Percentiles rank a stretch among this genome's conserved stretches.
Conservation (phyloP, 495 filamentous ascomycete species). For the Cercophora newfieldiana region DNA sequence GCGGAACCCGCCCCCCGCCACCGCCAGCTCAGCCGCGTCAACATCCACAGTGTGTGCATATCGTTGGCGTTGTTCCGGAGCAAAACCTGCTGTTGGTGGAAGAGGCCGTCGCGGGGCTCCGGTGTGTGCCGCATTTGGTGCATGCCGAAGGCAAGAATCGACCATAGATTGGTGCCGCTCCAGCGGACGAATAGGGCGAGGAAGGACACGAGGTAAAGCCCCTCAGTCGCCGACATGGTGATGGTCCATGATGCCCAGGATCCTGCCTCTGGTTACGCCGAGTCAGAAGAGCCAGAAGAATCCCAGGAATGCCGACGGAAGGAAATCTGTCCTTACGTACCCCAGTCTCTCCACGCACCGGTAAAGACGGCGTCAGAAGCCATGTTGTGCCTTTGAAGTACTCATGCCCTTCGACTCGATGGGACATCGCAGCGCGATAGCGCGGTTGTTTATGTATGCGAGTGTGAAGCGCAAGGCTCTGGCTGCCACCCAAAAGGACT, state of each 20-base stretch:
- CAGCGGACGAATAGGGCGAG: background rate
- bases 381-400: no score
- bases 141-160: background rate
- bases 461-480: no score
- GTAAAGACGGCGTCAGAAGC: background rate
- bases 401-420: no score
- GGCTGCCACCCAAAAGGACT: no score
- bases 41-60: background rate
- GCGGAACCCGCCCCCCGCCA: background rate
- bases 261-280: background rate
- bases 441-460: no score
- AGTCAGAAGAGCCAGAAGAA: background rate
- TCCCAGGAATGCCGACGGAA: background rate
- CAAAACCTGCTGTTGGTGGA: background rate
- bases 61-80: background rate
- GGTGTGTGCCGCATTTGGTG: background rate
- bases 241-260: background rate
- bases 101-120: background rate
- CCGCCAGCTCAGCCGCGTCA: background rate
- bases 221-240: background rate
- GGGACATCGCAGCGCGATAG: no score
- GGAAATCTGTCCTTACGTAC: background rate
- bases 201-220: background rate
- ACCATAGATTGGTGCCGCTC: background rate
- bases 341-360: constrained; percentile 1